A percentile compares a stretch with the other conserved stretches of the same genome.
Evolutionary conservation across 345 rosid species (phyloP).

Genomic region (Salix viminalis): DNA sequence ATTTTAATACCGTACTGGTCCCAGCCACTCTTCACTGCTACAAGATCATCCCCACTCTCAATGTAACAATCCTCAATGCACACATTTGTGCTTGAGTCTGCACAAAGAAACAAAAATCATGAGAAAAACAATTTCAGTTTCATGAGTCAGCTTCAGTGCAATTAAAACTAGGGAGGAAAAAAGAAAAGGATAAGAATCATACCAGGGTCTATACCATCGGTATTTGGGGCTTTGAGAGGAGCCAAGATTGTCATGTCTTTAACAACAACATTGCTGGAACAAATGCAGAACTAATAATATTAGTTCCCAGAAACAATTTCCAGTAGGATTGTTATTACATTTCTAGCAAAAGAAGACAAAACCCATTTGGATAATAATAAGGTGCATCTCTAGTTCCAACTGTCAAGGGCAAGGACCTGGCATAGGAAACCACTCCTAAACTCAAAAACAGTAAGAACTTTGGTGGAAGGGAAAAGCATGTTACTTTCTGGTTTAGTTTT

Average conservation of each 20-base stretch:
- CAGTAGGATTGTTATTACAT: background rate
- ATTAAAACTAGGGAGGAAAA: background rate
- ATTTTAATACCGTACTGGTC: conserved; percentile 80
- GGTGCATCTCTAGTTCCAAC: background rate
- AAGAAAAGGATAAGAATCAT: background rate
- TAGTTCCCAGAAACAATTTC: conserved; percentile 6
- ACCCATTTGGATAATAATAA: background rate
- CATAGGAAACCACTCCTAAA: background rate
- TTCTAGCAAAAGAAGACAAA: background rate
- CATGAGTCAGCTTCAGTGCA: background rate
- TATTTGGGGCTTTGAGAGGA: conserved; percentile 92
- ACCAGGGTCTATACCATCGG: conserved; percentile 99
- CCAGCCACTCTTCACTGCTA: conserved; percentile 97
- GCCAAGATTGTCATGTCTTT: conserved; percentile 83
- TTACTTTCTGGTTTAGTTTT: background rate
- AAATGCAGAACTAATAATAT: conserved; percentile 1
- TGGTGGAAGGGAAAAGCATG: background rate
- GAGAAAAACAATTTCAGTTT: background rate
- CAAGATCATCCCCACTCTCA: conserved; percentile 95
- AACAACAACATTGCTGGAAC: conserved; percentile 75
- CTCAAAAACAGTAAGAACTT: background rate
- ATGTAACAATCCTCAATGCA: conserved; percentile 91
- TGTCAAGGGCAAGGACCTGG: background rate
- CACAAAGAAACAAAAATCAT: background rate
- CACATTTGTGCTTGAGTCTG: conserved; percentile 85